Percentiles rank a stretch among this genome's conserved stretches.
phyloP scores from a whole-genome alignment of 257 asterid genomes.

The Ocimum tenuiflorum region DNA sequence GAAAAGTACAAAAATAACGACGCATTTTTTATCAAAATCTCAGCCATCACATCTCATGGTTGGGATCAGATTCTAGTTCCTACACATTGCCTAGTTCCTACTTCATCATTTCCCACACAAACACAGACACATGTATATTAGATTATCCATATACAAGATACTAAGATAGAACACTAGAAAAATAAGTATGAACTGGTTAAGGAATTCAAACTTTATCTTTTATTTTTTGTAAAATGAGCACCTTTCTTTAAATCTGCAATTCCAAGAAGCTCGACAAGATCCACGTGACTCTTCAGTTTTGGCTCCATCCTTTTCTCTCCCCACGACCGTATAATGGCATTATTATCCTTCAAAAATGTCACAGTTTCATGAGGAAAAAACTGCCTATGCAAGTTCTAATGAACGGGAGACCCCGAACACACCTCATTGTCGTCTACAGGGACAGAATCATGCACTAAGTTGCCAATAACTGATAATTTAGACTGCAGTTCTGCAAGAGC shows the following conservation, averaged over 20 bases:
- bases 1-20: no score
- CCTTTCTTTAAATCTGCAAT: slow-evolving; percentile 74
- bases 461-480: slow-evolving; percentile 59
- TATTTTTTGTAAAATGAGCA: slow-evolving; percentile 14
- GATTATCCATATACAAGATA: no score
- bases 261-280: slow-evolving; percentile 93
- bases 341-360: slow-evolving; percentile 48
- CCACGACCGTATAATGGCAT: slow-evolving; percentile 65
- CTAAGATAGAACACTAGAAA: not conserved
- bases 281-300: slow-evolving; percentile 84
- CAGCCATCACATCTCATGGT: no score
- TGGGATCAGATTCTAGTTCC: no score
- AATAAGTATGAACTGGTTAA: not conserved
- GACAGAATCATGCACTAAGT: slow-evolving; percentile 91
- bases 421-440: slow-evolving; percentile 82
- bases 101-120: no score
- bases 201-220: not conserved
- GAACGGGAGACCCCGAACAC: slow-evolving; percentile 1
- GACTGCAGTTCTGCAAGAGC: slow-evolving; percentile 58
- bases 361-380: not conserved
- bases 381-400: not conserved
- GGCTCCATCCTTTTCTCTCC: slow-evolving; percentile 67
- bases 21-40: no score
- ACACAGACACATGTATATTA: no score
- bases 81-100: no score